Percentiles rank a stretch among this genome's conserved stretches.
Conservation (phyloP, 2,329 filamentous ascomycete genomes). For the Aspergillus fumigatus region DNA sequence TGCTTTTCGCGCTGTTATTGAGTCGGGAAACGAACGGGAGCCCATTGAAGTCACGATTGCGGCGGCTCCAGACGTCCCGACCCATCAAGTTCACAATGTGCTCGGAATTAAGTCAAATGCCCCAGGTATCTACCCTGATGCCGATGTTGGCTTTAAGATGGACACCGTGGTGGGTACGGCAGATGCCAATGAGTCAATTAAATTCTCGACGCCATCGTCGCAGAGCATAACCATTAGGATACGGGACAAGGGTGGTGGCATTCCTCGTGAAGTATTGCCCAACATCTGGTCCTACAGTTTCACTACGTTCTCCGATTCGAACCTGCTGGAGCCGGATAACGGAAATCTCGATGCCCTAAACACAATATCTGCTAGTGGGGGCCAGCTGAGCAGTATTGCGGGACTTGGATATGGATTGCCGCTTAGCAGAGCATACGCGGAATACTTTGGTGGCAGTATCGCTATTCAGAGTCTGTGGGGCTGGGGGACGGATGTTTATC, state of each 20-base stretch:
- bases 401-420: slow-evolving; percentile 91
- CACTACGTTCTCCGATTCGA: slow-evolving; percentile 79
- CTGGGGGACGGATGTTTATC: slow-evolving; percentile 73
- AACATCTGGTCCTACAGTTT: slow-evolving; percentile 98
- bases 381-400: slow-evolving; percentile 77
- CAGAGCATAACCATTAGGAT: slow-evolving; percentile 94
- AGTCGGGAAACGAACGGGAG: slow-evolving; percentile 71
- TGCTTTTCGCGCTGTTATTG: slow-evolving; percentile 87
- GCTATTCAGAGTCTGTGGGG: slow-evolving; percentile 92
- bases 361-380: slow-evolving; percentile 67
- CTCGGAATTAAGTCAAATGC: slow-evolving; percentile 22
- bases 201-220: slow-evolving; percentile 42
- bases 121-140: slow-evolving; percentile 16
- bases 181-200: slow-evolving; percentile 30
- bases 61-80: slow-evolving; percentile 53
- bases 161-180: slow-evolving; percentile 24
- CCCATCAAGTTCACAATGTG: slow-evolving; percentile 38
- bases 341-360: slow-evolving; percentile 64
- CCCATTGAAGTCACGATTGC: slow-evolving; percentile 92
- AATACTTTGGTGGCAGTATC: slow-evolving; percentile 96
- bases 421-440: slow-evolving; percentile 85
- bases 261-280: slow-evolving; percentile 73
- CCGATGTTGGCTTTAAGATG: slow-evolving; percentile 29
- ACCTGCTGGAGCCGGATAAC: slow-evolving; percentile 46
- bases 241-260: slow-evolving; percentile 90